Evolutionary conservation across 106 monocot species (phyloP), one percentile per base, ranked within the genome.

Genomic region (Narthecium ossifragum): DNA sequence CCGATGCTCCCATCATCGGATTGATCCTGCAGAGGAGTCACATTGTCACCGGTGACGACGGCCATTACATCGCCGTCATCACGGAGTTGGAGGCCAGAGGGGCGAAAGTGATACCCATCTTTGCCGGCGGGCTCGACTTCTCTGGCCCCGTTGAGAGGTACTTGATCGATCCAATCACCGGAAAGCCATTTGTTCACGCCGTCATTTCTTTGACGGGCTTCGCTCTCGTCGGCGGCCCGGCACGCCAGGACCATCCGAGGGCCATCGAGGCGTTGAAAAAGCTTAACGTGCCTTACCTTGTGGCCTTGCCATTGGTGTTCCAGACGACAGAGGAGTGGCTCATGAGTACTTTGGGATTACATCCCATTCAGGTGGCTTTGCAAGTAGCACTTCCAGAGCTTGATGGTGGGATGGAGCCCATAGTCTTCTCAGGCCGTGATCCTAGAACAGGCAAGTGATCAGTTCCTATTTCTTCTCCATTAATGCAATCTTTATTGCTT

Each of bases 301-400:
- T 89, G 22, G 89, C 84, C 8, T 61, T 89, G 48, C 89, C 89
- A 3, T 60, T 89, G 26, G 89, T 89, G 27, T 89, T 89, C 77
- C 89, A 89, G 77, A 84, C 89, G 34, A 89, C 89, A 12, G 89
- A 89, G 77, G 89, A 89, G 74, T 89, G 89, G 89, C 81, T 89
- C 22, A 84, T 53, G 33, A 89, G 89, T 55, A 84, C 72, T 11
- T 28, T 89, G 41, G 89, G 89, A 0, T 43, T 89, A 59, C 89
- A 89, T 57, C 89, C 89, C 0, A 84, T 89, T 53, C 89, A 89
- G 78, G 89, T 89, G 17, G 89, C 89, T 7, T 62, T 89, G 71
- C 89, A 89, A 75, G 89, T 89, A 10, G 89, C 89, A 2, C 69
- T 89, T 36, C 89, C 89, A 18, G 89, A 89, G 63, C 80, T 89